Percentiles rank a stretch among this genome's conserved stretches.
These are phyloP conservation scores for Tieghemiomyces parasiticus DNA, from an alignment of 192 early-diverging fungal genomes.

Conservation along the genomic window DNA sequence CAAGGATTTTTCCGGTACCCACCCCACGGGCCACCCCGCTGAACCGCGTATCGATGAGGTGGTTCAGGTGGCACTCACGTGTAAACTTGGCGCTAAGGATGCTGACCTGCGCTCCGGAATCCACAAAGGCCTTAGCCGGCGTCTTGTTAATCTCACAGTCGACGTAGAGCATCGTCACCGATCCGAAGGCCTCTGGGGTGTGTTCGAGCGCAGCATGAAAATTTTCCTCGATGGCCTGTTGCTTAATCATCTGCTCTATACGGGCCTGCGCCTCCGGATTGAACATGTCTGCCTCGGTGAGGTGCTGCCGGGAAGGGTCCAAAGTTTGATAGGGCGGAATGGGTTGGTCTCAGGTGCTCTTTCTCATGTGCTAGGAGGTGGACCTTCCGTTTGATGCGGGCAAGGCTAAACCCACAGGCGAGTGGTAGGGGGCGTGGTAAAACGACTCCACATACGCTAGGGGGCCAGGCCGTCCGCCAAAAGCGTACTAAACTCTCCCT, in stretches of 20 bases:
- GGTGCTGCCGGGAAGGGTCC: conserved; percentile 24
- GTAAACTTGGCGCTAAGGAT: conserved; percentile 65
- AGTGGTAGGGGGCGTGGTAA: conserved; percentile 18
- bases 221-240: conserved; percentile 71
- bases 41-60: conserved; percentile 77
- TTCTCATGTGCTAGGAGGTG: conserved; percentile 17
- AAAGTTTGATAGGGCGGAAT: conserved; percentile 15
- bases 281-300: conserved; percentile 67
- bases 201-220: conserved; percentile 79
- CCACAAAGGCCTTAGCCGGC: conserved; percentile 84
- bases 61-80: conserved; percentile 68
- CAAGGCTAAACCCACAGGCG: no score
- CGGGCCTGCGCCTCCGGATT: conserved; percentile 77
- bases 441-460: conserved; percentile 14
- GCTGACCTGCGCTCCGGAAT: conserved; percentile 92
- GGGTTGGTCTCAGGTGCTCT: conserved; percentile 19
- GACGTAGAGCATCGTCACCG: conserved; percentile 86
- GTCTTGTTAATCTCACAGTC: conserved; percentile 77
- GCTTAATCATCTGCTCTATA: conserved; percentile 82
- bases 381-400: no score
- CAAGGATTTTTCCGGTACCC: conserved; percentile 90
- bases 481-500: no score
- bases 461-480: no score
- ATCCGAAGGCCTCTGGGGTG: conserved; percentile 88
- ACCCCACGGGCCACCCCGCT: conserved; percentile 85